Conservation (phyloP, 1,284 basidiomycete genomes). For the Melampsora americana region DNA sequence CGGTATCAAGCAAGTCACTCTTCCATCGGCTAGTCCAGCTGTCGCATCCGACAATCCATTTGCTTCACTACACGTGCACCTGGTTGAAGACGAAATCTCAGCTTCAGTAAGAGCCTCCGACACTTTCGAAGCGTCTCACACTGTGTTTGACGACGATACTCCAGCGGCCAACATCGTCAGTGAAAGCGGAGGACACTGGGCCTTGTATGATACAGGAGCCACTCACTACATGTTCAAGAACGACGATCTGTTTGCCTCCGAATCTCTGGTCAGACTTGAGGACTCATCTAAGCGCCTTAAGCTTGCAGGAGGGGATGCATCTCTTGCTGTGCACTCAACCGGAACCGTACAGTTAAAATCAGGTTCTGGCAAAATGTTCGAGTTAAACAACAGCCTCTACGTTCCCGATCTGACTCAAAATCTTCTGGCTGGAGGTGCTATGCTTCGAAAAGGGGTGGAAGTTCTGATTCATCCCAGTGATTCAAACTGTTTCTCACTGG, state of each 20-base stretch:
- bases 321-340: background rate
- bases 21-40: background rate
- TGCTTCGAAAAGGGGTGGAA: background rate
- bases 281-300: background rate
- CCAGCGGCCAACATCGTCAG: background rate
- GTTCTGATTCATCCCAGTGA: background rate
- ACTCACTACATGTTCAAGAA: constrained; percentile 31
- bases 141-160: background rate
- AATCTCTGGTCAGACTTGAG: background rate
- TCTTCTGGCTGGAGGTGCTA: background rate
- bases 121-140: background rate
- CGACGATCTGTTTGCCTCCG: background rate
- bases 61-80: background rate
- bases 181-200: background rate
- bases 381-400: constrained; percentile 5
- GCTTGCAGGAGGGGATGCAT: background rate
- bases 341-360: background rate
- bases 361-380: background rate
- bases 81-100: background rate
- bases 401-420: background rate
- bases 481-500: background rate
- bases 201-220: too few species aligned
- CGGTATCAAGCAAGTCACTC: background rate
- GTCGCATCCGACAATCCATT: background rate
- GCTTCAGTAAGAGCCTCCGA: background rate